These are phyloP conservation scores for Fomitopsis pinicola DNA, from an alignment of 1,284 basidiomycete species.

Conservation along the genomic window DNA sequence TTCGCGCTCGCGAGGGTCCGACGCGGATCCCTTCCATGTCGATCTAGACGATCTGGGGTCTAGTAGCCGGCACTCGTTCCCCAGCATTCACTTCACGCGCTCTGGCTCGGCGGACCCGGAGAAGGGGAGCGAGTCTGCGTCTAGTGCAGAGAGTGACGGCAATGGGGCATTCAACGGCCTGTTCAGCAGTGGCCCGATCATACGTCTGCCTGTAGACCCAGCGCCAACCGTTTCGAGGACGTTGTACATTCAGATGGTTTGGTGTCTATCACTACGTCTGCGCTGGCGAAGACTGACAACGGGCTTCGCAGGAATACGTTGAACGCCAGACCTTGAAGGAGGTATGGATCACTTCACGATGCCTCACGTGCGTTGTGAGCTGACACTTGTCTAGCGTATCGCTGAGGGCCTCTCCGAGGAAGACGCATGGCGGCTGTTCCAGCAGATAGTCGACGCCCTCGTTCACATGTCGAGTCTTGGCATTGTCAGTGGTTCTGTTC, in stretches of 20 bases:
- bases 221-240: conserved; percentile 52
- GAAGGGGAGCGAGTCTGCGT: conserved; percentile 36
- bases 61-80: conserved; percentile 60
- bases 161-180: conserved; percentile 32
- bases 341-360: conserved; percentile 34
- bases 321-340: conserved; percentile 81
- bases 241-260: conserved; percentile 88
- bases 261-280: conserved; percentile 5
- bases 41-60: conserved; percentile 57
- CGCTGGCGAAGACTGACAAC: background rate
- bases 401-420: conserved; percentile 78
- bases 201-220: conserved; percentile 14
- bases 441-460: conserved; percentile 90
- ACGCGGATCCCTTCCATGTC: conserved; percentile 48
- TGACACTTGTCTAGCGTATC: conserved; percentile 48
- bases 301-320: conserved; percentile 70
- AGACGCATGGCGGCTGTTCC: conserved; percentile 87
- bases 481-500: conserved; percentile 50
- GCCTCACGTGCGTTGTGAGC: background rate
- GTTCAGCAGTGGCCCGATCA: conserved; percentile 5
- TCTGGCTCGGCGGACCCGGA: conserved; percentile 33
- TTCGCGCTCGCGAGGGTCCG: conserved; percentile 12
- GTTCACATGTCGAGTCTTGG: conserved; percentile 87
- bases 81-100: conserved; percentile 73
- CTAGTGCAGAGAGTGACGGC: conserved; percentile 27